Conservation (phyloP, 1,139 yeast genomes). For the Hemisphaericaspora subhashii region DNA sequence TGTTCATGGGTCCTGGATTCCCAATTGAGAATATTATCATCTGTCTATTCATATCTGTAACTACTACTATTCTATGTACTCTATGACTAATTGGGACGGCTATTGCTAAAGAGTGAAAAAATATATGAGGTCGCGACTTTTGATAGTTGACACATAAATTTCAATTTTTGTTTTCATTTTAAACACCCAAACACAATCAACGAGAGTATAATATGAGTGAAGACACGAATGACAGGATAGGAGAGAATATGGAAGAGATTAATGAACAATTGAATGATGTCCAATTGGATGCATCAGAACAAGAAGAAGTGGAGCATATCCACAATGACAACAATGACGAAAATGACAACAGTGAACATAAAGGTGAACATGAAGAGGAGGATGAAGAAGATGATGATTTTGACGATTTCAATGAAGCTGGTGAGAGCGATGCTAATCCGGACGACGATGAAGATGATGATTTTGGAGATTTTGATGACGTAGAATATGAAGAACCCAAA, state of each 20-base stretch:
- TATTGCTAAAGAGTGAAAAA: not conserved
- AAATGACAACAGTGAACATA: constrained; percentile 10
- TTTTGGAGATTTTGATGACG: constrained; percentile 15
- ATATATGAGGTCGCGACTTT: not conserved
- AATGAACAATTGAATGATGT: not conserved
- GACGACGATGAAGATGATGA: constrained; percentile 9
- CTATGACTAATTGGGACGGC: too few relatives aligned
- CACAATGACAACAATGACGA: constrained; percentile 2
- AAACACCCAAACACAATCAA: not conserved
- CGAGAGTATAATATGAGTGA: constrained; percentile 1
- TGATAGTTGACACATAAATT: too few relatives aligned
- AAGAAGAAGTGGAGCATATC: constrained; percentile 4
- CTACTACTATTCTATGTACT: too few relatives aligned
- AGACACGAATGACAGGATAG: not conserved
- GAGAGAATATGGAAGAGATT: not conserved
- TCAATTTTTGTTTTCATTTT: too few relatives aligned
- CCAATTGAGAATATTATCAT: constrained; percentile 41
- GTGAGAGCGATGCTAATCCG: too few relatives aligned
- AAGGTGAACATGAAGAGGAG: constrained; percentile 2
- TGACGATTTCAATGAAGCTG: constrained; percentile 12
- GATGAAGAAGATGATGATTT: constrained; percentile 10
- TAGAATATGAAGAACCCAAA: constrained; percentile 9
- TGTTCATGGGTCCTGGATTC: constrained; percentile 40
- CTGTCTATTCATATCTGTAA: not conserved
- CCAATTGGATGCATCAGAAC: constrained; percentile 4